phyloP scores from a whole-genome alignment of 345 rosid species.

The Boechera stricta region DNA sequence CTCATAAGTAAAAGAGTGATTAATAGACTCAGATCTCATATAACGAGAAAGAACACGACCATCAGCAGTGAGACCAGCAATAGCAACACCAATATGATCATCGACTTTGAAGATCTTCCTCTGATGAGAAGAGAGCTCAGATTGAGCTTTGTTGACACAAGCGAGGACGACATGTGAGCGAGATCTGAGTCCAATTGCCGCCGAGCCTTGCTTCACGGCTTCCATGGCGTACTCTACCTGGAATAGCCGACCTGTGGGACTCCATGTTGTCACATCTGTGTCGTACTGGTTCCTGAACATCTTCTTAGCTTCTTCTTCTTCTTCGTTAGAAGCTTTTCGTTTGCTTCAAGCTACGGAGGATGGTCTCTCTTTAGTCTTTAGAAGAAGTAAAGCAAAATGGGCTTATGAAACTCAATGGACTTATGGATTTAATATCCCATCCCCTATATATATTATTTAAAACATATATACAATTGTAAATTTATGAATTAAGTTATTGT shows the following conservation, averaged over 20 bases:
- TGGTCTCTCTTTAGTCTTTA: not conserved
- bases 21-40: constrained; percentile 94
- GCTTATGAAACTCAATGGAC: not conserved
- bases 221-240: constrained; percentile 99
- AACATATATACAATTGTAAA: no score
- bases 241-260: constrained; percentile 91
- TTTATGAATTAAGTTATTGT: no score
- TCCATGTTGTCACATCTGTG: constrained; percentile 98
- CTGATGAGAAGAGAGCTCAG: constrained; percentile 92
- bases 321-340: not conserved
- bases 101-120: constrained; percentile 98
- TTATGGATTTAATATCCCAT: not conserved
- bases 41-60: constrained; percentile 95
- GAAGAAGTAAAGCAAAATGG: constrained; percentile 3
- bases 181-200: constrained; percentile 99
- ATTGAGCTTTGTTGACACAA: constrained; percentile 89
- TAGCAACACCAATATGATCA: constrained; percentile 95
- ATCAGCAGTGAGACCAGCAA: constrained; percentile 95
- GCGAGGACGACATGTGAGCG: constrained; percentile 87
- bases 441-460: no score
- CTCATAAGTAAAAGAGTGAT: constrained; percentile 86
- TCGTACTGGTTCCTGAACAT: constrained; percentile 99
- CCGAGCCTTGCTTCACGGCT: constrained; percentile 99
- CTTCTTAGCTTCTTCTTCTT: not conserved
- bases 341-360: constrained; percentile 5